phyloP scores from a whole-genome alignment of 176 grass and related monocot genomes.

The Triticum dicoccoides region DNA sequence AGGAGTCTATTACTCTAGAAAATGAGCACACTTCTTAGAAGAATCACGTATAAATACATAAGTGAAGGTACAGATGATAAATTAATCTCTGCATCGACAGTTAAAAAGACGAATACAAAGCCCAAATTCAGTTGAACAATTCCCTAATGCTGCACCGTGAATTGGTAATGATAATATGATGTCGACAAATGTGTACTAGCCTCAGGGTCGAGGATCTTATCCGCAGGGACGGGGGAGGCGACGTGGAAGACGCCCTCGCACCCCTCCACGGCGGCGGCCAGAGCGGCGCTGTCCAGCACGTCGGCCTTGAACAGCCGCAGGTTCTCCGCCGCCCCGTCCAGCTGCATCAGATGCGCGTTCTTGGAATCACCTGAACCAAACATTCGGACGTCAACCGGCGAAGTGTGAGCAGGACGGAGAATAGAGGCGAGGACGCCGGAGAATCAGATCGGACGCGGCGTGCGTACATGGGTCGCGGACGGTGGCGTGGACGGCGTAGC shows the following conservation, averaged over 20 bases:
- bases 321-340: conserved; percentile 34
- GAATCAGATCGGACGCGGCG: not conserved
- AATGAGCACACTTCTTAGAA: not conserved
- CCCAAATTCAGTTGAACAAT: not conserved
- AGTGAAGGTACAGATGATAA: not conserved
- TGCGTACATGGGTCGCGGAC: conserved; percentile 32
- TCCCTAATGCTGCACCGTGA: not conserved
- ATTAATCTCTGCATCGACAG: not conserved
- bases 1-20: not conserved
- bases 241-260: conserved; percentile 53
- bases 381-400: not conserved
- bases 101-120: not conserved
- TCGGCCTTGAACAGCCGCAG: conserved; percentile 55
- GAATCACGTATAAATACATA: not conserved
- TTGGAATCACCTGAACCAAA: conserved; percentile 32
- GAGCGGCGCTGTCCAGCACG: conserved; percentile 35
- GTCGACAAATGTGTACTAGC: not conserved
- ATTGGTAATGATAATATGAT: no score
- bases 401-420: not conserved
- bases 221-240: conserved; percentile 37
- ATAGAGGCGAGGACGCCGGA: not conserved
- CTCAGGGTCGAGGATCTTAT: conserved; percentile 24
- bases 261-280: conserved; percentile 40
- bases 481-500: conserved; percentile 63
- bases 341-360: conserved; percentile 32